Base-by-base conservation (phyloP, 2,329 filamentous ascomycete genomes). In the Aspergillus sp. region DNA sequence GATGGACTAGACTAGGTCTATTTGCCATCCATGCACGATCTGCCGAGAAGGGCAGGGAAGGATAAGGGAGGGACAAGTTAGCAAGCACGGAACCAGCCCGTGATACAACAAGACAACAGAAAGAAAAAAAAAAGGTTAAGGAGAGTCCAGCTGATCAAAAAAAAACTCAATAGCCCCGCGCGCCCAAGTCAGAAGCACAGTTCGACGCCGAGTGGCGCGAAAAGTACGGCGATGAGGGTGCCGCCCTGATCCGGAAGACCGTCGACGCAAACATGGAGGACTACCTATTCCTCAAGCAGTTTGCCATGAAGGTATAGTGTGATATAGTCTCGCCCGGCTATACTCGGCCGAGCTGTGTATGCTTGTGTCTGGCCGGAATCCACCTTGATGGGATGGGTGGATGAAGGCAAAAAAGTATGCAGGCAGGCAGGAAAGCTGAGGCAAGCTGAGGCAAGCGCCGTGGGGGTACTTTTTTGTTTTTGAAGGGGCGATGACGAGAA, bases 261-360 rank as follows among this genome's bases (percentile, higher is more conserved):
- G 85, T 87, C 49, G 81, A 84, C 53, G 79, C 76, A 53, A 86
- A 84, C 68, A 81, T 87, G 68, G 78, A 75, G 56, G 80, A 87
- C 68, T 88, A 87, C 68, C 79, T 86, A 66, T 87, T 87, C 67
- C 67, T 88, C 75, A 87, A 87, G 81, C 82, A 85, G 67, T 88
- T 86, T 70, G 83, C 83, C 61, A 79, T 87, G 71, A 84, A 82
- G 71, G 74, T 77, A 25, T 77, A 70, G 61, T 19, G 23, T 23
- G 9, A 17, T 31, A 31, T n/a, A 9, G 15, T 47, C 19, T 31
- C 27, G 44, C 44, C 14, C 11, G 15, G 45, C 40, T 43, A 43
- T 14, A 15, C 27, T 35, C n/a, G 39, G 49, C 35, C 21, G 23
- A 40, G 21, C 15, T 14, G 17, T 27, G 9, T 48, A 35, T 31